Evolutionary conservation across 305 asterid genomes (phyloP).

Genomic region (Plantago coronopus): DNA sequence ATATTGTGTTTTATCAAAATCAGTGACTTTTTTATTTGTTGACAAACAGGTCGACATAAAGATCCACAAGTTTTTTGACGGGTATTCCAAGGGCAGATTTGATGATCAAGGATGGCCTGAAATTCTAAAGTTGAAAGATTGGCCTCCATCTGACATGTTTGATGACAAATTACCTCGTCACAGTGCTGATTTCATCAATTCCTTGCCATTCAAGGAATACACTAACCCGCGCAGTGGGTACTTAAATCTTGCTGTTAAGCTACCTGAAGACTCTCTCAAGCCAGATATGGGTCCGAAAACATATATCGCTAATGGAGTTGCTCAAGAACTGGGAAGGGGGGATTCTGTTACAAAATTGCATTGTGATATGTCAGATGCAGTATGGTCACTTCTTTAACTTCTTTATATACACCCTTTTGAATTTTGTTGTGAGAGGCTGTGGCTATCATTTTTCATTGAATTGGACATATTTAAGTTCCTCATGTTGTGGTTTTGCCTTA

Average conservation of each 20-base stretch:
- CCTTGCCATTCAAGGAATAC: slow-evolving; percentile 47
- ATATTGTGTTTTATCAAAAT: background rate
- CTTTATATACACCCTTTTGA: background rate
- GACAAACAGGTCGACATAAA: slow-evolving; percentile 36
- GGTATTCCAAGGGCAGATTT: slow-evolving; percentile 37
- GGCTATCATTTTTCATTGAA: background rate
- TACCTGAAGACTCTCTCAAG: slow-evolving; percentile 32
- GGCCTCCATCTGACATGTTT: slow-evolving; percentile 45
- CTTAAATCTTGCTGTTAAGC: slow-evolving; percentile 39
- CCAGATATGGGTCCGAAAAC: slow-evolving; percentile 61
- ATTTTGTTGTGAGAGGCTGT: background rate
- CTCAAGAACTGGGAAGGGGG: slow-evolving; percentile 47
- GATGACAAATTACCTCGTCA: slow-evolving; percentile 45
- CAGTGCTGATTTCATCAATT: slow-evolving; percentile 35
- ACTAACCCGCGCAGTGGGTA: slow-evolving; percentile 42
- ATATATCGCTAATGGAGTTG: slow-evolving; percentile 44
- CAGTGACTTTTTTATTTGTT: background rate
- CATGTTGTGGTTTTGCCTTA: background rate
- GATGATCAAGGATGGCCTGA: slow-evolving; percentile 37
- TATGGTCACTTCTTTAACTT: slow-evolving; percentile 10
- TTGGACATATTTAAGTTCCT: background rate
- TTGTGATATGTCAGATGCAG: slow-evolving; percentile 52
- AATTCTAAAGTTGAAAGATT: slow-evolving; percentile 48
- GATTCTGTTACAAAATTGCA: slow-evolving; percentile 59
- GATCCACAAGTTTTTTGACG: slow-evolving; percentile 37